These are phyloP conservation scores for Jamesozyma hellenica DNA, from an alignment of 805 yeast genomes.

Conservation along the genomic window DNA sequence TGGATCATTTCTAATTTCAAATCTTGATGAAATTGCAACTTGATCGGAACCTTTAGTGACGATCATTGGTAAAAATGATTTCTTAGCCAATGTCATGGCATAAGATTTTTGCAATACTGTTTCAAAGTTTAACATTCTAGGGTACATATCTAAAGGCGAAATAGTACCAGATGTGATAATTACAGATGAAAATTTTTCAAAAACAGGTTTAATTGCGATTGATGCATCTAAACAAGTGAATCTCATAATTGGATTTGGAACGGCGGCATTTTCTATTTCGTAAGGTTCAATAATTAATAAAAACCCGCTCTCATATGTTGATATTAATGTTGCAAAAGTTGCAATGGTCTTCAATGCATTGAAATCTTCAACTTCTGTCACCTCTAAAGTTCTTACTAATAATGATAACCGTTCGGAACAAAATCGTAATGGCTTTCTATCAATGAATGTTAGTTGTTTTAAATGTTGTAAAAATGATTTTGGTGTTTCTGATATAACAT, in stretches of 20 bases:
- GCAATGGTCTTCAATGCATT: conserved; percentile 91
- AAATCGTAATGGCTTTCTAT: conserved; percentile 79
- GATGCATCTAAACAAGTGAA: conserved; percentile 96
- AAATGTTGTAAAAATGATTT: conserved; percentile 84
- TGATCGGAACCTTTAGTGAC: conserved; percentile 98
- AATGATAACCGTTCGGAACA: conserved; percentile 87
- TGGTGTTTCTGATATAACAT: conserved; percentile 97
- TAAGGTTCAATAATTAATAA: conserved; percentile 87
- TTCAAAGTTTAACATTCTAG: conserved; percentile 87
- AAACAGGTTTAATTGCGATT: conserved; percentile 93
- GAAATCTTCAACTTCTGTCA: conserved; percentile 82
- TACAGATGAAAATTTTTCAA: conserved; percentile 84
- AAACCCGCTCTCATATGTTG: conserved; percentile 92
- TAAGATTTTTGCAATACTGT: conserved; percentile 92
- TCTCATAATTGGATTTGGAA: conserved; percentile 89
- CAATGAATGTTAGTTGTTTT: conserved; percentile 87
- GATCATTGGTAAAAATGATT: conserved; percentile 89
- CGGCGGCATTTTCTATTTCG: conserved; percentile 90
- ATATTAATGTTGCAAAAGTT: conserved; percentile 89
- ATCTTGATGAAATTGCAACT: conserved; percentile 90
- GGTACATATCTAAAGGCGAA: conserved; percentile 97
- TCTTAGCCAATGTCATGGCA: conserved; percentile 86
- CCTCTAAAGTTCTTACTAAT: conserved; percentile 79
- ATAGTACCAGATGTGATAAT: conserved; percentile 96
- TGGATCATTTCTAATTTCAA: conserved; percentile 95